Base-by-base conservation (phyloP, 805 yeast genomes). In the Myxozyma kluyveri region DNA sequence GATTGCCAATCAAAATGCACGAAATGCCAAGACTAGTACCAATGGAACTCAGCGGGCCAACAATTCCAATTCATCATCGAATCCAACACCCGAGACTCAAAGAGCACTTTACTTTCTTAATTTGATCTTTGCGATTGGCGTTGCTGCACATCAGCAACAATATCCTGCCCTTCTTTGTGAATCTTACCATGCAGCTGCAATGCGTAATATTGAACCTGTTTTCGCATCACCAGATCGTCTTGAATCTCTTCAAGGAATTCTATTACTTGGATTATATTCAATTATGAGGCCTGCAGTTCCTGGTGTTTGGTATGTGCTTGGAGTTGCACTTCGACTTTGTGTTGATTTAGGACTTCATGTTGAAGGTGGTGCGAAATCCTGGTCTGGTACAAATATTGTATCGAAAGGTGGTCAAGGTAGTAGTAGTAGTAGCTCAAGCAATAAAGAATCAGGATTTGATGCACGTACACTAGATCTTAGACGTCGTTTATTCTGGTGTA, bases 301-400 rank as follows among this genome's bases (percentile, higher is more conserved):
- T 0, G 93, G 96, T 2, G 88, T 87, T n/a, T 89, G 97, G 97
- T 87, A 87, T 65, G 80, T 86, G 3, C 70, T 87, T 57, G 96
- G 96, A 0, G 79, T 87, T 1, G 89, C 91, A 0, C 68, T 88
- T 45, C 75, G 96, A 54, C 68, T 87, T 45, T 82, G 91, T 61
- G 87, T 88, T 26, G 96, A 89, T 67, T 67, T 89, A 54, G 96
- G 95, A 1, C 72, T 89, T 5, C 96, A 89, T 67, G 80, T 81
- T 33, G 96, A 88, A 62, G 65, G 66, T 19, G 69, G 61, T 10
- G 54, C 56, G 24, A 60, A 57, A 35, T 52, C 60, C 10, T 59
- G 67, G 65, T 44, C 52, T 21, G 56, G 47, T 3, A 46, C 49
- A 24, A 51, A 45, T 42, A 48, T 26, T n/a, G 66, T 38, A 54